Evolutionary conservation across 2,329 filamentous ascomycete species (phyloP), one percentile per base, ranked within the genome.

Genomic region (Beauveria scarabaeidicola): DNA sequence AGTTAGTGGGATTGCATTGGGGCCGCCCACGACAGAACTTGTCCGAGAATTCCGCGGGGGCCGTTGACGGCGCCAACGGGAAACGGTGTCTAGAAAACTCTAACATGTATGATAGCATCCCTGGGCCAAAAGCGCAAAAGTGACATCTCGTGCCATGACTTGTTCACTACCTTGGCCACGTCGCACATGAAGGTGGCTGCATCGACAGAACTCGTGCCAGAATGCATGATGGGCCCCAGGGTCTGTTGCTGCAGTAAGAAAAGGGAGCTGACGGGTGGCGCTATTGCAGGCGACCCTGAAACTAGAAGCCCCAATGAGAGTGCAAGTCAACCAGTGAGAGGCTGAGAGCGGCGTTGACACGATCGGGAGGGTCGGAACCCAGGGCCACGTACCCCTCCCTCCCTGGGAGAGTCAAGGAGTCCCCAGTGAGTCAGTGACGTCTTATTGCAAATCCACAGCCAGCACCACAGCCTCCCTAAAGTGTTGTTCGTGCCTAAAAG

Each of bases 261-360:
- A 32, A 59, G 27, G 25, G 48, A 46, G 29, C 57, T 44, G 13
- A n/a, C 13, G 8, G n/a, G 38, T 17, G 19, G 13, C 19, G 19
- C 15, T 15, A 51, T 51, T 51, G 36, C 47, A 46, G 50, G 46
- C 36, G 55, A 44, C 56, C 48, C 48, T 58, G 56, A 58, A 58
- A 52, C 56, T 58, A 27, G 9, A 27, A 38, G 36, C 47, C 8
- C 13, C 40, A 52, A 36, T 53, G 40, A 25, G 23, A 19, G 25
- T 21, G 23, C 21, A 36, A 36, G 32, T 6, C 32, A 15, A 15
- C 32, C 52, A 41, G 44, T 21, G 25, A 27, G 21, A 38, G 55
- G 29, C 32, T 21, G 25, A 27, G 21, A 38, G 55, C 43, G 23
- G 23, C 21, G 25, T 43, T 51, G 43, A 25, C 32, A 48, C 44